phyloP scores from a whole-genome alignment of 169 alveolate genomes.

The Plasmodium billcollinsi region DNA sequence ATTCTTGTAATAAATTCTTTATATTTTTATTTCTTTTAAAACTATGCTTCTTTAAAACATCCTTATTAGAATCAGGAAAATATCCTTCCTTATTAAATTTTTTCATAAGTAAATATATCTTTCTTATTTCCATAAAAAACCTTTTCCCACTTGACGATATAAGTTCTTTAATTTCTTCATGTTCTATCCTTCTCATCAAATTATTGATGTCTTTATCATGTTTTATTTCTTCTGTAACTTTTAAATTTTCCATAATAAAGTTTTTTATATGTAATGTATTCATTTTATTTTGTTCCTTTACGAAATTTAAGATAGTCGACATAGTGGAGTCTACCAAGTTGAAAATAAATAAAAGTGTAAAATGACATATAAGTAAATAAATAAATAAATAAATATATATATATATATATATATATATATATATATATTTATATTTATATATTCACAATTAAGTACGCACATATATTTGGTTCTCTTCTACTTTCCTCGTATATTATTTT shows the following conservation, averaged over 20 bases:
- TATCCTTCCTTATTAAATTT: background rate
- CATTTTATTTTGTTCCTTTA: background rate
- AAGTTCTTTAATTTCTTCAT: constrained; percentile 42
- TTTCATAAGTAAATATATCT: constrained; percentile 10
- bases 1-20: too few relatives aligned
- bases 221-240: constrained; percentile 16
- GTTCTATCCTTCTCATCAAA: constrained; percentile 30
- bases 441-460: too few relatives aligned
- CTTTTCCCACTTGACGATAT: constrained; percentile 10
- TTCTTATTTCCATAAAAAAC: background rate
- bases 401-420: background rate
- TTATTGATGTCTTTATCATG: constrained; percentile 11
- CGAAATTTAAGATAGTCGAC: background rate
- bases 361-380: background rate
- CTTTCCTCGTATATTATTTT: too few relatives aligned
- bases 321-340: background rate
- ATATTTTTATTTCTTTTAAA: too few relatives aligned
- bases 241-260: constrained; percentile 5
- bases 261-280: background rate
- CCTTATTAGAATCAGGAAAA: too few relatives aligned
- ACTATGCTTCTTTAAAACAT: too few relatives aligned
- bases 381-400: background rate
- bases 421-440: too few relatives aligned
- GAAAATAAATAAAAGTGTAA: background rate
- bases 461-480: too few relatives aligned